These are phyloP conservation scores for Spathaspora girioi DNA, from an alignment of 805 yeast species.

Conservation along the genomic window DNA sequence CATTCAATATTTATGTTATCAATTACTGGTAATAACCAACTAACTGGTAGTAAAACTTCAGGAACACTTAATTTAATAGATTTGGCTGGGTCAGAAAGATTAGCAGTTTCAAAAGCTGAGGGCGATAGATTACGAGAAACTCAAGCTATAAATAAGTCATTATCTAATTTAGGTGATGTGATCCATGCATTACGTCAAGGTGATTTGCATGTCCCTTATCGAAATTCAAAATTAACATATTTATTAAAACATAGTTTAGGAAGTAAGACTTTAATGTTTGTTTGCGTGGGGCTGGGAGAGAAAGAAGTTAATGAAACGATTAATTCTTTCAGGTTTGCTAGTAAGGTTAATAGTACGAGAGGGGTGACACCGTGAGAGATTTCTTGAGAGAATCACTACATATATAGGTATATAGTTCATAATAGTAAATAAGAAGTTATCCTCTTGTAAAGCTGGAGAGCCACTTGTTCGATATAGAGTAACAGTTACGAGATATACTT, in stretches of 20 bases:
- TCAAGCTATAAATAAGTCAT: conserved; percentile 80
- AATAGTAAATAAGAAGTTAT: too few species aligned
- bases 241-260: conserved; percentile 76
- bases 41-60: conserved; percentile 42
- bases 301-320: conserved; percentile 71
- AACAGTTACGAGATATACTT: too few species aligned
- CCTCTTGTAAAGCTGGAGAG: too few species aligned
- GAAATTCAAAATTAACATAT: conserved; percentile 77
- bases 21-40: conserved; percentile 50
- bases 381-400: neutral
- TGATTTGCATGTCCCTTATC: conserved; percentile 57
- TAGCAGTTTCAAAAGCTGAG: conserved; percentile 66
- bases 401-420: too few species aligned
- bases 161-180: conserved; percentile 88
- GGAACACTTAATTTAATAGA: conserved; percentile 82
- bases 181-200: conserved; percentile 55
- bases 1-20: conserved; percentile 76
- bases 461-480: too few species aligned
- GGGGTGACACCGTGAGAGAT: neutral
- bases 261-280: conserved; percentile 92
- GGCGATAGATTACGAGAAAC: conserved; percentile 86
- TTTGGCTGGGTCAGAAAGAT: conserved; percentile 91
- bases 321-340: conserved; percentile 85
- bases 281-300: conserved; percentile 69
- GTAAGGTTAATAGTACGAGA: conserved; percentile 64